Evolutionary conservation across 352 stramenopile genomes (phyloP).

Genomic region (Thalassiosira exigua): DNA sequence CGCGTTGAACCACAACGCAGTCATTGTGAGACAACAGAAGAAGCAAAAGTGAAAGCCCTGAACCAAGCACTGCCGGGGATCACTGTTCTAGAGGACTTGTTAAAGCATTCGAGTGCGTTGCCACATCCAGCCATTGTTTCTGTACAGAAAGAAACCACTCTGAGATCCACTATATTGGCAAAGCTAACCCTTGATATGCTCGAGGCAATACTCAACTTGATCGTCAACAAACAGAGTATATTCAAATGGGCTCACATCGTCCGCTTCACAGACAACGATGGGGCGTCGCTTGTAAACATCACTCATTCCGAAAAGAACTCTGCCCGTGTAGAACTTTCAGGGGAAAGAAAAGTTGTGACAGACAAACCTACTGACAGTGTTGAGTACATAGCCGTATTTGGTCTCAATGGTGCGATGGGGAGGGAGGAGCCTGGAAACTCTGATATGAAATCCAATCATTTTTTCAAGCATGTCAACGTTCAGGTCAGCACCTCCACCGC

Average conservation of each 20-base stretch:
- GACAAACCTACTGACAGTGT: conserved; percentile 74
- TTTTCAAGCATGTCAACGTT: conserved; percentile 52
- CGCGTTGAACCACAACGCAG: too few relatives aligned
- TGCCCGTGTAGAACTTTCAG: conserved; percentile 32
- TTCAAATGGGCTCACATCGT: conserved; percentile 45
- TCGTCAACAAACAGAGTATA: conserved; percentile 45
- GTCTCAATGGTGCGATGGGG: conserved; percentile 40
- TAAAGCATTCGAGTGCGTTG: conserved; percentile 52
- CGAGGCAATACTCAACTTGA: conserved; percentile 51
- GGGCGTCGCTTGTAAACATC: conserved; percentile 48
- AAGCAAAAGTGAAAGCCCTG: conserved; percentile 38
- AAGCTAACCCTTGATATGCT: conserved; percentile 69
- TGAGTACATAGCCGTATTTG: conserved; percentile 77
- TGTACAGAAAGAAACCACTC: conserved; percentile 42
- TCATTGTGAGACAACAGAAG: conserved; percentile 14
- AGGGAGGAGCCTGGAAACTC: conserved; percentile 23
- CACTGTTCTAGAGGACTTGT: conserved; percentile 53
- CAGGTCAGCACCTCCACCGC: conserved; percentile 1
- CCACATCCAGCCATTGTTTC: conserved; percentile 72
- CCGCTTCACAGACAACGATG: conserved; percentile 26
- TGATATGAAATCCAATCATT: conserved; percentile 37
- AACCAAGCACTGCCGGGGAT: conserved; percentile 61
- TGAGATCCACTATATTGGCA: conserved; percentile 64
- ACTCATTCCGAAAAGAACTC: conserved; percentile 15
- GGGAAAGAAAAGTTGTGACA: conserved; percentile 36